Percentiles rank a stretch among this genome's conserved stretches.
These are phyloP conservation scores for Alternaria arbusti DNA, from an alignment of 2,329 filamentous ascomycete genomes.

Conservation along the genomic window DNA sequence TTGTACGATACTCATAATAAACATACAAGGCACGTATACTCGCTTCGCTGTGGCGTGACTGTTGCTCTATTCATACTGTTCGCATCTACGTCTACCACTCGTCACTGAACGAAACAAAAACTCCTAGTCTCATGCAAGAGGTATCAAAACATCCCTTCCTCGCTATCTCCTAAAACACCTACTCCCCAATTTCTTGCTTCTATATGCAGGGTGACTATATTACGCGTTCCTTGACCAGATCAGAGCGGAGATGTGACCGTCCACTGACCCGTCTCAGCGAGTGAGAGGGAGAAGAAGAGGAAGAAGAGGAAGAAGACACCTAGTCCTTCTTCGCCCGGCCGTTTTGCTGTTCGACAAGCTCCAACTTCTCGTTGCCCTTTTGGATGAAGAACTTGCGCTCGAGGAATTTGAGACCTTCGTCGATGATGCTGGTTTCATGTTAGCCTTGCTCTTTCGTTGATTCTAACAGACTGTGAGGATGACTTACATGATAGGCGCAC, in stretches of 20 bases:
- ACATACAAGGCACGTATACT: background rate
- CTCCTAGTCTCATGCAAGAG: constrained; percentile 1
- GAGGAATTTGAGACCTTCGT: constrained; percentile 80
- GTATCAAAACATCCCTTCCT: background rate
- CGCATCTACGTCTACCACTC: background rate
- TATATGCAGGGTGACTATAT: background rate
- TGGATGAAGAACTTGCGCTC: constrained; percentile 60
- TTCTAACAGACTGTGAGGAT: background rate
- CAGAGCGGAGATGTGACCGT: background rate
- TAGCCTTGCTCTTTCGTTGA: constrained; percentile 13
- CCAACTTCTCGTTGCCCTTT: constrained; percentile 26
- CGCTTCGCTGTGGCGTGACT: background rate
- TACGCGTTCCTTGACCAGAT: background rate
- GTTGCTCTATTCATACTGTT: background rate
- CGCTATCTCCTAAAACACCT: background rate
- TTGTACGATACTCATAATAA: background rate
- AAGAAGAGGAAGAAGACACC: background rate
- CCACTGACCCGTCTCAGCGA: background rate
- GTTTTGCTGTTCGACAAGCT: constrained; percentile 22
- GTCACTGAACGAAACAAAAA: background rate
- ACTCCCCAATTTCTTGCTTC: background rate
- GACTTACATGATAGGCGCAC: constrained; percentile 88
- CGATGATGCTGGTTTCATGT: constrained; percentile 67
- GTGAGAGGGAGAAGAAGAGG: background rate
- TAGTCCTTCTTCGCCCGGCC: constrained; percentile 42